Evolutionary conservation across 1,284 basidiomycete species (phyloP).

Genomic region (Cryptococcus sp.): DNA sequence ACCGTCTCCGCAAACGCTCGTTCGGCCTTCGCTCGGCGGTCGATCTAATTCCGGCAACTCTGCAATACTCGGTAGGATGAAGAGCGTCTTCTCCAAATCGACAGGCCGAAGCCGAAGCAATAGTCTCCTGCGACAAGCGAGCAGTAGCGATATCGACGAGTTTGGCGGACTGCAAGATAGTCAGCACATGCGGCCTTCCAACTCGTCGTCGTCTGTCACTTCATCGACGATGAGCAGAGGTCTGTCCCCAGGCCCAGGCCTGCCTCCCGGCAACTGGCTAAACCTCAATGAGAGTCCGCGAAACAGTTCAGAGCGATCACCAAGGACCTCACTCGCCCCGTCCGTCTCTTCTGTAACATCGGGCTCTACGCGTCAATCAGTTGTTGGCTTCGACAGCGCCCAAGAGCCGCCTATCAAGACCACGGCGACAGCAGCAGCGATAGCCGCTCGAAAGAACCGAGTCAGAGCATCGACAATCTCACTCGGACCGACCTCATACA

Average conservation of each 20-base stretch:
- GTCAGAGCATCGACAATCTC: conserved; percentile 39
- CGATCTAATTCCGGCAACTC: conserved; percentile 45
- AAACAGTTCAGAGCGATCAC: conserved; percentile 31
- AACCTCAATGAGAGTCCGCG: background rate
- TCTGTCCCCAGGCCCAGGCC: no score
- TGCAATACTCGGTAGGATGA: conserved; percentile 41
- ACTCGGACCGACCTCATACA: conserved; percentile 26
- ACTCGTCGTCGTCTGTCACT: conserved; percentile 32
- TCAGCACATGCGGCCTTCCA: conserved; percentile 29
- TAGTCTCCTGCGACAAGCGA: conserved; percentile 27
- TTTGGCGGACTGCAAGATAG: conserved; percentile 22
- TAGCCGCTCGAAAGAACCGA: conserved; percentile 13
- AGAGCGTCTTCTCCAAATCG: conserved; percentile 39
- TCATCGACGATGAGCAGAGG: conserved; percentile 5
- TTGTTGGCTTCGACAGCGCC: background rate
- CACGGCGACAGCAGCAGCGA: no score
- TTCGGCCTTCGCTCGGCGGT: conserved; percentile 33
- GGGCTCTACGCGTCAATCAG: conserved; percentile 8
- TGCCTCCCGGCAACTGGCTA: no score
- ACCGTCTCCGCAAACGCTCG: conserved; percentile 16
- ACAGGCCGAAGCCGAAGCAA: conserved; percentile 35
- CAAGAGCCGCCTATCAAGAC: background rate
- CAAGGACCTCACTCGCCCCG: conserved; percentile 31
- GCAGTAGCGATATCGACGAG: conserved; percentile 35
- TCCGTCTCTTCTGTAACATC: conserved; percentile 18